These are phyloP conservation scores for Melaleuca alternifolia DNA, from an alignment of 345 rosid genomes.

Conservation along the genomic window DNA sequence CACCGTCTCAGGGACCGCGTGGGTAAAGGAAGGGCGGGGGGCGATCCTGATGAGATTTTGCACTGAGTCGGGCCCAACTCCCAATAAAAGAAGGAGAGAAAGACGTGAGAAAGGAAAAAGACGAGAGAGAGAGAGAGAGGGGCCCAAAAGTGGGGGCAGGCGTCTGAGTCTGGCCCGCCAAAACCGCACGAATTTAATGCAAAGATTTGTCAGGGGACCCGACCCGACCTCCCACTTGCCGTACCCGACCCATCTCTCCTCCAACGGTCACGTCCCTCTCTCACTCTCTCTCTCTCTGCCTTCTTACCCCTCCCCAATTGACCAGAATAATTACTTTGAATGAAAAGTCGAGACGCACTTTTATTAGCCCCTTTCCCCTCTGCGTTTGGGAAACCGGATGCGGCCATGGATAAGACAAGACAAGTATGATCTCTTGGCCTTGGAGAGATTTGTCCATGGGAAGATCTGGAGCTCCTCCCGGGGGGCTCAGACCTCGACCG, in stretches of 20 bases:
- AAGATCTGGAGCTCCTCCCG: no score
- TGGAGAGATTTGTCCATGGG: no score
- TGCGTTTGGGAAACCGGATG: no score
- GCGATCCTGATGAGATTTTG: neutral
- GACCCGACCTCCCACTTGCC: neutral
- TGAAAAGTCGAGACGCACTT: no score
- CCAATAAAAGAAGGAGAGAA: neutral
- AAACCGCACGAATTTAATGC: constrained; percentile 3
- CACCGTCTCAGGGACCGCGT: neutral
- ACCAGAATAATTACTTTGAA: no score
- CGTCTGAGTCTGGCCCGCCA: neutral
- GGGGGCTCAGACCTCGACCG: no score
- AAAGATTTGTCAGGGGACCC: neutral
- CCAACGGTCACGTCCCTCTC: neutral
- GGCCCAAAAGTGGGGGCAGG: neutral
- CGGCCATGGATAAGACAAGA: no score
- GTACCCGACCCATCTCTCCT: neutral
- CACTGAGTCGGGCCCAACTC: neutral
- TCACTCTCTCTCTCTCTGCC: no score
- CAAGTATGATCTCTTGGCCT: no score
- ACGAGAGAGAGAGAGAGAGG: no score
- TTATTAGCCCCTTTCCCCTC: no score
- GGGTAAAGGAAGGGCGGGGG: neutral
- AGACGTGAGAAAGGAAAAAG: neutral
- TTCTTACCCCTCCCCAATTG: no score